phyloP scores from a whole-genome alignment of 2,329 filamentous ascomycete genomes.

The Ophiostoma sp. region DNA sequence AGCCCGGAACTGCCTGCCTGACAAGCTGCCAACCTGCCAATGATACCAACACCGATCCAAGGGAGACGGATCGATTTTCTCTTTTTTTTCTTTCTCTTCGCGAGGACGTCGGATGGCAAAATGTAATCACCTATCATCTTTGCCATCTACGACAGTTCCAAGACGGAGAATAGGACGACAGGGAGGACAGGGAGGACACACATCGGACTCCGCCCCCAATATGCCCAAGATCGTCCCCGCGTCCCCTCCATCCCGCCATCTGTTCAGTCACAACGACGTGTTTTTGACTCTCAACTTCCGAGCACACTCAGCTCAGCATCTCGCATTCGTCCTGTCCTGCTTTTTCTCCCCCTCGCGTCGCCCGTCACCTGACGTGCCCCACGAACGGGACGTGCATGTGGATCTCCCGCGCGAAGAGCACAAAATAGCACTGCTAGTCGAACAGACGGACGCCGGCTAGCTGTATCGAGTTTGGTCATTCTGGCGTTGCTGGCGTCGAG shows the following conservation, averaged over 20 bases:
- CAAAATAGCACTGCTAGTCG: background rate
- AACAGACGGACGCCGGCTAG: background rate
- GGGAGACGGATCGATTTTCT: background rate
- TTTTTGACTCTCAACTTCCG: background rate
- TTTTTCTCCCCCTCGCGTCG: constrained; percentile 12
- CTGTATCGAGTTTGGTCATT: constrained; percentile 4
- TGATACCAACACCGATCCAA: background rate
- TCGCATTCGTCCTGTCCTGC: background rate
- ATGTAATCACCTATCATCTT: background rate
- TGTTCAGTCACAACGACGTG: constrained; percentile 2
- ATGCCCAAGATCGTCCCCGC: background rate
- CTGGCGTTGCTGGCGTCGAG: constrained; percentile 1
- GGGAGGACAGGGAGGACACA: background rate
- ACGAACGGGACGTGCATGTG: constrained; percentile 11
- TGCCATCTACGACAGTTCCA: background rate
- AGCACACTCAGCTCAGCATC: background rate
- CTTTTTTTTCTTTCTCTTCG: background rate
- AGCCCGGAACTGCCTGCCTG: background rate
- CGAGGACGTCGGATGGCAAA: background rate
- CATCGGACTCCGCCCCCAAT: background rate
- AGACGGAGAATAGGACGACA: background rate
- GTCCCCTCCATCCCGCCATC: background rate
- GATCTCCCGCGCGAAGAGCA: constrained; percentile 13
- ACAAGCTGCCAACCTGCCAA: background rate
- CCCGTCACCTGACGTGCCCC: background rate